These are phyloP conservation scores for Wolfiporia cocos DNA, from an alignment of 1,284 basidiomycete species.

Conservation along the genomic window DNA sequence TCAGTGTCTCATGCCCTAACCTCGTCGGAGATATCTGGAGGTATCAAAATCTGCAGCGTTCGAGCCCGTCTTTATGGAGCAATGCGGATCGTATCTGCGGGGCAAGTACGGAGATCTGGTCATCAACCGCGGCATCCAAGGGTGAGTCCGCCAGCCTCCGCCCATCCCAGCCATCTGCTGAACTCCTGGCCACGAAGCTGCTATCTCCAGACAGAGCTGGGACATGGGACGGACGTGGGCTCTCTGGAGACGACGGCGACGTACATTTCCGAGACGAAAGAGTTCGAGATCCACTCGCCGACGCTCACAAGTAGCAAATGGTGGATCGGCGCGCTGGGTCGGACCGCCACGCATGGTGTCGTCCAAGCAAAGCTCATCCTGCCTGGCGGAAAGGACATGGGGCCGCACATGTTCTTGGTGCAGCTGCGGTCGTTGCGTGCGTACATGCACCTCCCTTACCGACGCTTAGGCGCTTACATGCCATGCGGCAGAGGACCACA, in stretches of 20 bases:
- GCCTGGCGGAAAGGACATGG: conserved; percentile 54
- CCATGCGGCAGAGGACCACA: conserved; percentile 57
- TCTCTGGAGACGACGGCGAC: conserved; percentile 76
- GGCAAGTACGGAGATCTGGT: conserved; percentile 45
- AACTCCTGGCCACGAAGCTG: conserved; percentile 26
- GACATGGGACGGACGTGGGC: conserved; percentile 71
- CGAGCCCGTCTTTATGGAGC: conserved; percentile 57
- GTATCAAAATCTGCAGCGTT: conserved; percentile 38
- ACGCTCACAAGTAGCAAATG: conserved; percentile 76
- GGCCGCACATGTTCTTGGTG: conserved; percentile 76
- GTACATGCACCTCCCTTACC: no score
- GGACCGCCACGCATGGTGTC: conserved; percentile 73
- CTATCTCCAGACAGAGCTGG: conserved; percentile 72
- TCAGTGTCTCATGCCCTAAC: conserved; percentile 23
- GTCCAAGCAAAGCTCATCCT: conserved; percentile 75
- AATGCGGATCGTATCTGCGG: conserved; percentile 46
- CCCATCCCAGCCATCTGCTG: background rate
- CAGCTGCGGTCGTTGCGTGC: conserved; percentile 58
- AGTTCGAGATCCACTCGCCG: conserved; percentile 76
- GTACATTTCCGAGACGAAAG: conserved; percentile 58
- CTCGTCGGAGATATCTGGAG: conserved; percentile 5
- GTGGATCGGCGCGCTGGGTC: conserved; percentile 76
- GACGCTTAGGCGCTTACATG: no score
- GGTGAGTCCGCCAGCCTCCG: conserved; percentile 22
- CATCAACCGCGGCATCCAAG: conserved; percentile 52